Conservation (phyloP, 2,329 filamentous ascomycete genomes). For the Botryotinia narcissicola region DNA sequence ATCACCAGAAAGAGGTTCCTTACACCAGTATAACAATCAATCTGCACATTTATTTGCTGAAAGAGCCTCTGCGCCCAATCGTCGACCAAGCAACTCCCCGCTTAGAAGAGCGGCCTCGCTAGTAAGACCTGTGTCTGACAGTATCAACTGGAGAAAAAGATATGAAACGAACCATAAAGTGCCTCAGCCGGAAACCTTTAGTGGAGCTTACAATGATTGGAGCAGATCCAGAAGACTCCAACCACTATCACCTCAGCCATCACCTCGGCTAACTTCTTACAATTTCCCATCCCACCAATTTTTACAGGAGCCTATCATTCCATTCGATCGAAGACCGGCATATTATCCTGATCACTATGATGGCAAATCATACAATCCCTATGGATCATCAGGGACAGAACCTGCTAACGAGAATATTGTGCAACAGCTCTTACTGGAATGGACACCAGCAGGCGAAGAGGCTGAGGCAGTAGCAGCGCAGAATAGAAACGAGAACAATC, state of each 20-base stretch:
- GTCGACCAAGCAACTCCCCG: not conserved
- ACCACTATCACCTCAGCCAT: not conserved
- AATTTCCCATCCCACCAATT: not conserved
- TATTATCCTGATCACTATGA: not conserved
- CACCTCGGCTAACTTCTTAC: not conserved
- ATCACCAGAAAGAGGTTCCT: not conserved
- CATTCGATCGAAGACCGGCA: not conserved
- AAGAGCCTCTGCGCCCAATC: too few relatives aligned
- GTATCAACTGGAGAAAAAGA: too few relatives aligned
- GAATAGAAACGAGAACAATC: not conserved
- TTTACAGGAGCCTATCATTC: not conserved
- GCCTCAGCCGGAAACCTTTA: not conserved
- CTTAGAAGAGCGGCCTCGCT: not conserved
- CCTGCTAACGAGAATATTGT: not conserved
- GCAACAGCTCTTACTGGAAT: constrained; percentile 14
- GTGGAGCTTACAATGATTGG: not conserved
- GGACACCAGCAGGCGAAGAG: constrained; percentile 8
- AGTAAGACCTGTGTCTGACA: not conserved
- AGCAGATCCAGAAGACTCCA: not conserved
- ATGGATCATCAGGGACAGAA: not conserved
- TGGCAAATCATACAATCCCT: not conserved
- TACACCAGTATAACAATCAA: not conserved
- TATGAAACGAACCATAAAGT: not conserved
- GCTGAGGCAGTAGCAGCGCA: not conserved
- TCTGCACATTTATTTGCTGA: too few relatives aligned